Evolutionary conservation across 139 green algal species (phyloP), one percentile per base, ranked within the genome.

Genomic region (Desmodesmus armatus): DNA sequence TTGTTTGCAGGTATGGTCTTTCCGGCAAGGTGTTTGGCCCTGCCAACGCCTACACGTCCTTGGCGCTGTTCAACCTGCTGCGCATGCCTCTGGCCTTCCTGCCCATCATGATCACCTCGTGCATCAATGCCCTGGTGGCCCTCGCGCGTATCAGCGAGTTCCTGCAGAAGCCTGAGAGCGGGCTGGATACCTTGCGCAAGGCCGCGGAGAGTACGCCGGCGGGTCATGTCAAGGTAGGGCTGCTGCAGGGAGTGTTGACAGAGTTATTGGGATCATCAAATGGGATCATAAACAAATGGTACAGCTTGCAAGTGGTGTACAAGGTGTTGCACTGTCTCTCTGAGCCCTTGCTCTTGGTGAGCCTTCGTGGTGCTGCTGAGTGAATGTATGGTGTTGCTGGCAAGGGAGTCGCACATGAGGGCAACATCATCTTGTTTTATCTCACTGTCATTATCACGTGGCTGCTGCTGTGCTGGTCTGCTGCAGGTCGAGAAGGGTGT

Each of bases 51-150:
- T 99, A 98, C 90, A 94, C 96, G 19, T 91, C 96, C 1, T 94
- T 99, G 58, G 85, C 96, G 39, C 91, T 98, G 29, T 99, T 99
- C 84, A 92, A 92, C 43, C 91, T 99, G 80, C 94, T 99, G 91
- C 94, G 97, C 73, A 96, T 99, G 82, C 97, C 97, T 6, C 90
- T 99, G 81, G 89, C 94, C 51, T 96, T 98, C 83, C 89, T 99
- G 55, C 97, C 97, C 51, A 96, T 98, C 86, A 80, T 86, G 66
- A 76, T 93, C 69, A 91, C 85, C 37, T 88, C 86, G 83, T 62
- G 92, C 23, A 74, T 94, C 66, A 95, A 95, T 81, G 92, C 92
- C 0, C 73, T 91, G 31, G 86, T 95, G 23, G 91, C 89, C 21
- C 78, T 95, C 47, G 91, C 90, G 55, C 91, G 91, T 62, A 94